Base-by-base conservation (phyloP, 257 asterid genomes). In the Przewalskia tangutica region DNA sequence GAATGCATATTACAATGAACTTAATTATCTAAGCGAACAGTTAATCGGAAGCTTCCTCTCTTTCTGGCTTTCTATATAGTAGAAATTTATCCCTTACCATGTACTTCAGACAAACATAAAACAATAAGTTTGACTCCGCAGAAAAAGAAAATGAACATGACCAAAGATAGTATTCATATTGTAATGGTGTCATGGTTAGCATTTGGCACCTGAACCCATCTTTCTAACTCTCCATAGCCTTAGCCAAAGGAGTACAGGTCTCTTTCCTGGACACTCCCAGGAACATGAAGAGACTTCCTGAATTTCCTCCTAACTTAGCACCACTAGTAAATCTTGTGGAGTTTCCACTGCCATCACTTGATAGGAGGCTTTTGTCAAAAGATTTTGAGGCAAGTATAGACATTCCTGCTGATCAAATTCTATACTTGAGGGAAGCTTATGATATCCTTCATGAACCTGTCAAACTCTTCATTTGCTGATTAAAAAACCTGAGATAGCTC, bases 281-380 rank as follows among this genome's bases (percentile, higher is more conserved):
- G 23, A 81, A 84, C 83, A 81, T 84, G 1, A 82, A 81, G 40
- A 84, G 83, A n/a, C 85, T 84, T 48, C 87, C 83, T 10, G 67
- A 81, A 40, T 7, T 81, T 27, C 81, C 87, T 11, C 68, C 68
- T 11, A 12, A 77, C 17, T 38, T 81, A n/a, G 83, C 85, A 65
- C 50, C 87, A 77, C 68, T 82, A 3, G 82, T 81, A 16, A 42
- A 79, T 12, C 62, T 55, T 0, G 56, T 81, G 0, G 77, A 81
- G 23, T 34, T 84, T 34, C 68, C 80, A 3, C 40, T 84, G 34
- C 87, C 79, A 53, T 11, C 56, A 53, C 6, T 53, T 5, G 56
- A 53, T 3, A 16, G 17, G 1, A 53, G 8, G 10, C 62, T 2
- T n/a, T 17, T 56, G 27, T 23, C 62, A 0, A 9, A 7, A 4